phyloP scores from a whole-genome alignment of 73 alveolate species.

The Urostyla sp. region DNA sequence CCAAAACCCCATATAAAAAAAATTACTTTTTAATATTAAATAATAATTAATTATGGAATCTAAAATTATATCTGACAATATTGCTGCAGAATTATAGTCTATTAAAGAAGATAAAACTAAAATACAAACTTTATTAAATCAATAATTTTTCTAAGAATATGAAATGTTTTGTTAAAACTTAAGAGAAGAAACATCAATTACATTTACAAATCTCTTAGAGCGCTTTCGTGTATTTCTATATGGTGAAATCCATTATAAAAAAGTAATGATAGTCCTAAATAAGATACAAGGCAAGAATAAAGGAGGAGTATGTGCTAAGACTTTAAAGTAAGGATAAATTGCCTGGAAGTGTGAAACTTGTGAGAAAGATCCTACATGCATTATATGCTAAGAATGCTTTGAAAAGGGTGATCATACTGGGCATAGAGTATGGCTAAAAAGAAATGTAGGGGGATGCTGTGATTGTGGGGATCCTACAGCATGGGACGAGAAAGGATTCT shows the following conservation, averaged over 20 bases:
- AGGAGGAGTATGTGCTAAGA: slow-evolving; percentile 74
- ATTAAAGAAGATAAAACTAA: too few species aligned
- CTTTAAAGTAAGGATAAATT: slow-evolving; percentile 60
- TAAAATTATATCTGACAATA: too few species aligned
- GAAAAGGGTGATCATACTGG: slow-evolving; percentile 77
- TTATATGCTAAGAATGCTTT: slow-evolving; percentile 77
- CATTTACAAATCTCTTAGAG: too few species aligned
- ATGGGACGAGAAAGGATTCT: slow-evolving; percentile 75
- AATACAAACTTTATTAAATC: too few species aligned
- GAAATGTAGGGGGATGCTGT: slow-evolving; percentile 78
- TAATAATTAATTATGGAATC: too few species aligned
- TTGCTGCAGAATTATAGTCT: too few species aligned
- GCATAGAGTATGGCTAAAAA: slow-evolving; percentile 69
- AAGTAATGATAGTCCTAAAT: slow-evolving; percentile 7
- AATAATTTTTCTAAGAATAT: too few species aligned
- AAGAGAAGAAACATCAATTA: too few species aligned
- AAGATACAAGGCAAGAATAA: neutral
- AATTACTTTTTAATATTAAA: too few species aligned
- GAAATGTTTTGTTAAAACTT: too few species aligned
- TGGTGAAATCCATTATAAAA: neutral
- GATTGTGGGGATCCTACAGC: slow-evolving; percentile 87
- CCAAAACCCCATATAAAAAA: too few species aligned
- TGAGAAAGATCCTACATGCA: slow-evolving; percentile 81
- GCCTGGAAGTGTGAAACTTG: slow-evolving; percentile 83
- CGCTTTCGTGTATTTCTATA: slow-evolving; percentile 1